phyloP scores from a whole-genome alignment of 2,329 filamentous ascomycete genomes.

The Colletotrichum somersetense region DNA sequence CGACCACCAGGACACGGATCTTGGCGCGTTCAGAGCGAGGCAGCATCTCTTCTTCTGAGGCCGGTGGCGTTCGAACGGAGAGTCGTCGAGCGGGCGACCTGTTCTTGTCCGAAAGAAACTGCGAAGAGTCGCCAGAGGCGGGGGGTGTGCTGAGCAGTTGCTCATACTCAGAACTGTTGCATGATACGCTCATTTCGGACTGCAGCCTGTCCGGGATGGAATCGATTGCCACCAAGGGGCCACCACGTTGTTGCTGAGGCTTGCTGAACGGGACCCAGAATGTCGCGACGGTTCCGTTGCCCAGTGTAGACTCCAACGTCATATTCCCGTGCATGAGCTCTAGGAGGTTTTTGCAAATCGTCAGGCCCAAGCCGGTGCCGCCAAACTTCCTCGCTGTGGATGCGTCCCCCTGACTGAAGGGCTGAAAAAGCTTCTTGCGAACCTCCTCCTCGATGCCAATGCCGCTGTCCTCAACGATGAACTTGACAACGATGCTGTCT shows the following conservation, averaged over 20 bases:
- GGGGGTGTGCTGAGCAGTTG: constrained; percentile 60
- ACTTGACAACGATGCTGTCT: constrained; percentile 76
- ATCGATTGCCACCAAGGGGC: constrained; percentile 68
- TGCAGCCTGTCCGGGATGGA: constrained; percentile 76
- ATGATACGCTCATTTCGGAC: constrained; percentile 73
- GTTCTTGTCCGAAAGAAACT: constrained; percentile 44
- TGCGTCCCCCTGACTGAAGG: constrained; percentile 85
- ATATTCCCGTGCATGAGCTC: constrained; percentile 86
- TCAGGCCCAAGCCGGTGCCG: constrained; percentile 81
- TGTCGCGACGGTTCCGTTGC: constrained; percentile 77
- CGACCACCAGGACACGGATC: constrained; percentile 80
- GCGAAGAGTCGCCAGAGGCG: constrained; percentile 33
- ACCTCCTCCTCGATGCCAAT: constrained; percentile 87
- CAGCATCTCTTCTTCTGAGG: constrained; percentile 60
- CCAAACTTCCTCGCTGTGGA: constrained; percentile 84
- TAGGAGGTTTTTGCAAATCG: constrained; percentile 84
- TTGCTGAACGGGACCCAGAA: constrained; percentile 85
- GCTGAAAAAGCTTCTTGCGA: constrained; percentile 78
- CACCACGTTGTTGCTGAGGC: constrained; percentile 63
- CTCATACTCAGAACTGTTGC: constrained; percentile 75
- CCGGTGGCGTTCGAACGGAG: constrained; percentile 53
- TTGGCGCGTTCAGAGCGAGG: constrained; percentile 69
- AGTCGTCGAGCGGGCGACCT: constrained; percentile 48
- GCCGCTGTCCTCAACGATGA: constrained; percentile 81
- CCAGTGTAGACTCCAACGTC: constrained; percentile 74